Evolutionary conservation across 305 asterid species (phyloP).

Genomic region (Solanum hybrid): DNA sequence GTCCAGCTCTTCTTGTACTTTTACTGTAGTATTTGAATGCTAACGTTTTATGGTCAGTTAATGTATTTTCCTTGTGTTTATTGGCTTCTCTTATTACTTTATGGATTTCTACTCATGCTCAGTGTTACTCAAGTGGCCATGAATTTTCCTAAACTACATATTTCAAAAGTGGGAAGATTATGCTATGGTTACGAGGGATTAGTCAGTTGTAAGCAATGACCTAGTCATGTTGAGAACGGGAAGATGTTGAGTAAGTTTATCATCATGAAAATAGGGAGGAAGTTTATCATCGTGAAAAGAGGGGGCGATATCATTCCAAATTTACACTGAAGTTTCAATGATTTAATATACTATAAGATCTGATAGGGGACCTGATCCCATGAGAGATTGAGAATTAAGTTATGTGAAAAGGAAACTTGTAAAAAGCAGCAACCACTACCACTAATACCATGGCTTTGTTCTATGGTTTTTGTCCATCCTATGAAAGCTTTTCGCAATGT

Average conservation of each 20-base stretch:
- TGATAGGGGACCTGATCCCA: background rate
- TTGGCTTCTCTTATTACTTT: background rate
- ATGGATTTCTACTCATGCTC: background rate
- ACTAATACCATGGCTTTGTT: background rate
- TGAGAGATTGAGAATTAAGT: background rate
- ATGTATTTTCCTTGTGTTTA: background rate
- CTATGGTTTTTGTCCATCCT: background rate
- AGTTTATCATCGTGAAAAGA: background rate
- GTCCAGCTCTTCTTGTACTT: background rate
- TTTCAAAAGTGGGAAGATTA: background rate
- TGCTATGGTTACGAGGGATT: background rate
- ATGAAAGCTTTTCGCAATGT: background rate
- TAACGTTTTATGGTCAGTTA: background rate
- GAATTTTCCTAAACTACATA: background rate
- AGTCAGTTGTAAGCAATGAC: background rate
- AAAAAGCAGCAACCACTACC: background rate
- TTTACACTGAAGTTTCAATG: background rate
- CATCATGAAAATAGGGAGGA: too few relatives aligned
- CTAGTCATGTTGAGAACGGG: background rate
- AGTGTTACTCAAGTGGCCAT: background rate
- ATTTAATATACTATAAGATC: background rate
- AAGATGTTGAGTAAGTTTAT: background rate
- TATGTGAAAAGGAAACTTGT: background rate
- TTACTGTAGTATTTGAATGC: background rate
- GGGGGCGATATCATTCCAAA: background rate